Base-by-base conservation (phyloP, 495 filamentous ascomycete genomes). In the Neurospora sp. region DNA sequence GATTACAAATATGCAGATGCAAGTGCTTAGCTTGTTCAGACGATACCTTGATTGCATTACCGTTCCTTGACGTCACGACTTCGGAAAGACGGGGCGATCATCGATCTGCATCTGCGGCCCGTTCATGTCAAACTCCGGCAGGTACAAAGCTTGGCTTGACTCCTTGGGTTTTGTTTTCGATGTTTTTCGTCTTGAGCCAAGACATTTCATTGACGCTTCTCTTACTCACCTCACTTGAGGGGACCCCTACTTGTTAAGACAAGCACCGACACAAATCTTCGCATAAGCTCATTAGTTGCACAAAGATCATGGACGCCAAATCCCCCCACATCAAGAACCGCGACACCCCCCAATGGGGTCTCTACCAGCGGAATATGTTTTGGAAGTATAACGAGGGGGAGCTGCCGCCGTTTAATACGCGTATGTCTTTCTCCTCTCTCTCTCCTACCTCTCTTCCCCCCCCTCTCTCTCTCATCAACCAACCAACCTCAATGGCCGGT, bases 281-380 rank as follows among this genome's bases (percentile, higher is more conserved):
- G 35, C 35, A 37, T 37, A 37, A 37, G 35, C 35, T 37, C 35
- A 37, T 37, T 35, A 3, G 4, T 35, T 35, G 35, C 35, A 35
- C 31, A 37, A 37, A 59, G n/a, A 59, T 27, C 27, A 27, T 59
- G 48, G 87, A 91, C 76, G 85, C 87, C 18, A 86, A 84, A 7
- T 88, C 87, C 74, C 85, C 86, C 9, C 89, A 89, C 77, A 86
- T 88, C 73, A 73, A 83, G 44, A 81, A 84, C 37, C 80, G 89
- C 40, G 85, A 79, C 69, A 91, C 88, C 1, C 88, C 89, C 27
- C 87, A 90, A 83, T 91, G 85, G 83, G 85, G 77, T 6, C 81
- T 88, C 6, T 91, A 91, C 73, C 89, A 91, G 71, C 82, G 88
- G 3, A 87, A 91, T 75, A 84, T 88, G 68, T 89, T 91, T 74